Conservation (phyloP, 139 green algal species). For the Chlorella ohadii region DNA sequence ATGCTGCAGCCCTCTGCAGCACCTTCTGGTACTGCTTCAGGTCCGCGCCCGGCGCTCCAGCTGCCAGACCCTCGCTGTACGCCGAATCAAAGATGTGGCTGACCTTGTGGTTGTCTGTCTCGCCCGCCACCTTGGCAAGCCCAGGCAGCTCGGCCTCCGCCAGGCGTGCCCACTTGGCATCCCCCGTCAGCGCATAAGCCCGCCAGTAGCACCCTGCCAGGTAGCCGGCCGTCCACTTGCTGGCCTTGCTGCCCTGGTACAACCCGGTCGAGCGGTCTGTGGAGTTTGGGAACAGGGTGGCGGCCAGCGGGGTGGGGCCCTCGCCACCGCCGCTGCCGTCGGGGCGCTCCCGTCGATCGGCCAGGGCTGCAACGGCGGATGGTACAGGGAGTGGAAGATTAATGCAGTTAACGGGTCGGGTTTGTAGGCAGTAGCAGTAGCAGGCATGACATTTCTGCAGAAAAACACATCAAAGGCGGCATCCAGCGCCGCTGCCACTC, state of each 20-base stretch:
- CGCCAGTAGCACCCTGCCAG: not conserved
- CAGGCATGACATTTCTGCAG: no score
- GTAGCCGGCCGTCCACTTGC: not conserved
- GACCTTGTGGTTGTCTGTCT: conserved; percentile 4
- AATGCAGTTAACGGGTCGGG: no score
- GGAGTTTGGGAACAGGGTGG: not conserved
- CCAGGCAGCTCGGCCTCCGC: not conserved
- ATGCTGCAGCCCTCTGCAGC: not conserved
- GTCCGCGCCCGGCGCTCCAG: not conserved
- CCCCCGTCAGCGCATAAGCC: not conserved
- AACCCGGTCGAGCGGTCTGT: not conserved
- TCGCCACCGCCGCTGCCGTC: not conserved
- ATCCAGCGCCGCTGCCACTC: no score
- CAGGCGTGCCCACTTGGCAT: not conserved
- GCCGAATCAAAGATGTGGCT: conserved; percentile 1
- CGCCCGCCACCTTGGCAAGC: not conserved
- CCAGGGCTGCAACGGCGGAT: not conserved
- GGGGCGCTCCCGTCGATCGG: not conserved
- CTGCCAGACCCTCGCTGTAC: not conserved
- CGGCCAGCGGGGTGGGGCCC: not conserved
- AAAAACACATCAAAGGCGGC: no score
- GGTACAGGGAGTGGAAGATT: no score
- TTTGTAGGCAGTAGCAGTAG: no score
- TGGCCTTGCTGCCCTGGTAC: not conserved
- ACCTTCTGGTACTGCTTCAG: not conserved